Conservation (phyloP, 2,329 filamentous ascomycete species). For the Huntiella bhutanensis region DNA sequence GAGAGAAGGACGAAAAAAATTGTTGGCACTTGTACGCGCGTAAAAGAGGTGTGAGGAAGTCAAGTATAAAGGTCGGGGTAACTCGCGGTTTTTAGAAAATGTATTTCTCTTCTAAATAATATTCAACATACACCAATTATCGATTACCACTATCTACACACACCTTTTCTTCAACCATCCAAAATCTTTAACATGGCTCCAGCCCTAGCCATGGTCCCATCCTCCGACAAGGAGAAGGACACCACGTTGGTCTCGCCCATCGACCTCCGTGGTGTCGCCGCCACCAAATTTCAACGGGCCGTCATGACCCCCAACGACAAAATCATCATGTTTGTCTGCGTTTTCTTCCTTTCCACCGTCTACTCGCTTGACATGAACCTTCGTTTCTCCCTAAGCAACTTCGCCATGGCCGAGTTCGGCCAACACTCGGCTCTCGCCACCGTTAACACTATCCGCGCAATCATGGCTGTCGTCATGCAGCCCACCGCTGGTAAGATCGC, state of each 20-base stretch:
- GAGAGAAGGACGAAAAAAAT: no score
- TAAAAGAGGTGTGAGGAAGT: no score
- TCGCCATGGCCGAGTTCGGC: constrained; percentile 30
- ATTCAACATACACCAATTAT: no score
- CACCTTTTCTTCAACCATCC: background rate
- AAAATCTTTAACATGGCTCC: background rate
- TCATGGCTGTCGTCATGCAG: constrained; percentile 39
- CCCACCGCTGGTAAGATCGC: constrained; percentile 40
- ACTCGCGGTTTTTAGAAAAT: no score
- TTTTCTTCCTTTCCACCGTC: constrained; percentile 44
- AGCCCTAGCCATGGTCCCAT: background rate
- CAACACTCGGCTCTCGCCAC: constrained; percentile 37
- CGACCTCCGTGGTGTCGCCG: constrained; percentile 34
- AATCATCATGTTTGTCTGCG: constrained; percentile 35
- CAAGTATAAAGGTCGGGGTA: no score
- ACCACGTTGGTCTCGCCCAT: background rate
- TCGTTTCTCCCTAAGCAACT: constrained; percentile 34
- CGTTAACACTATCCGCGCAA: constrained; percentile 35
- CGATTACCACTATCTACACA: no score
- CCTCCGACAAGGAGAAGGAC: no score
- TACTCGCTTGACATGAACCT: constrained; percentile 42
- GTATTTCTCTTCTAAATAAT: no score
- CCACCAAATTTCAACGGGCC: constrained; percentile 35
- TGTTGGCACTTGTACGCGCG: no score
- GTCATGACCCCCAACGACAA: constrained; percentile 34